Conservation (phyloP, 768 basidiomycete species). For the Asterophora lycoperdoides region DNA sequence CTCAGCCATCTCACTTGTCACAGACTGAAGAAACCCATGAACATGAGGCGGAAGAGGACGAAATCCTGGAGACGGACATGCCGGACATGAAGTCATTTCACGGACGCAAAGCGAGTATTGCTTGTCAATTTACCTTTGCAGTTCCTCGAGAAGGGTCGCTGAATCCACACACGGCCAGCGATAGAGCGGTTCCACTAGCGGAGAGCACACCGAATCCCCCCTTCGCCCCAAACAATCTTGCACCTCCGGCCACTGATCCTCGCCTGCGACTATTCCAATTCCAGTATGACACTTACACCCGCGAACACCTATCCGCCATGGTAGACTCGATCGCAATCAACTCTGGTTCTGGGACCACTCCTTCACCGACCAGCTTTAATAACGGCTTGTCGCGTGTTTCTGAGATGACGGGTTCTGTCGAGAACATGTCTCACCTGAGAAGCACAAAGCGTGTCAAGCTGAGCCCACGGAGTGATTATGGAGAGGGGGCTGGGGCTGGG, state of each 20-base stretch:
- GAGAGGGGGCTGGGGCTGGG: constrained; percentile 43
- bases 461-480: constrained; percentile 60
- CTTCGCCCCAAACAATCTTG: constrained; percentile 22
- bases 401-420: constrained; percentile 36
- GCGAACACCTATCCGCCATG: constrained; percentile 89
- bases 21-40: not conserved
- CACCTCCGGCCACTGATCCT: constrained; percentile 57
- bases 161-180: constrained; percentile 24
- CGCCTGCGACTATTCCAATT: constrained; percentile 86
- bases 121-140: constrained; percentile 72
- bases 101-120: constrained; percentile 42
- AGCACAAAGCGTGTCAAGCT: constrained; percentile 80
- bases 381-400: constrained; percentile 45
- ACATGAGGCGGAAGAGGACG: constrained; percentile 27
- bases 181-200: constrained; percentile 43
- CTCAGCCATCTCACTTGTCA: constrained; percentile 3
- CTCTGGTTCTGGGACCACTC: constrained; percentile 45
- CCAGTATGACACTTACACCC: constrained; percentile 94
- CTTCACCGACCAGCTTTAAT: constrained; percentile 43
- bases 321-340: constrained; percentile 92
- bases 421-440: constrained; percentile 51
- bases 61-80: constrained; percentile 47
- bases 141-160: constrained; percentile 41
- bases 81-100: constrained; percentile 45
- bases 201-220: constrained; percentile 56